Evolutionary conservation across 177 flowering plant genomes (phyloP), one percentile per base, ranked within the genome.

Genomic region (Vitis hybrid): DNA sequence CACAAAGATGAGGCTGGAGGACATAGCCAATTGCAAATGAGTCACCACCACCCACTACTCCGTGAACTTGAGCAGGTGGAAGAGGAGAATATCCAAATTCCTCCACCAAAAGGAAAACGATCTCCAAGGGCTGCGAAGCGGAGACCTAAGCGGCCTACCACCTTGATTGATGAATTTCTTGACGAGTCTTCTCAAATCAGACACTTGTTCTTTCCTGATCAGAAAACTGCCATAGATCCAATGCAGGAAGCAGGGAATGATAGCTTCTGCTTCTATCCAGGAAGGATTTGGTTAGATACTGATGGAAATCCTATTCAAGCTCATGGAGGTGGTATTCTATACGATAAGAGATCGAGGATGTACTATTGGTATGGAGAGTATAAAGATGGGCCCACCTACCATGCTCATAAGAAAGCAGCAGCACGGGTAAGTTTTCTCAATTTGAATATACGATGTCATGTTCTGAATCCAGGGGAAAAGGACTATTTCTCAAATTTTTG

Each of bases 281-380:
- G 94, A 55, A 89, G 85, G 77, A 85, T 88, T 50, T 95, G 99
- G 99, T 77, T 95, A 76, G 99, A 95, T 70, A 93, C 97, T 14
- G 97, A 91, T 51, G 97, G 98, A 65, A 85, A 87, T 74, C 92
- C 91, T 30, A 95, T 93, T 79, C 99, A 96, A 78, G 98, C 98
- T 58, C 99, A 96, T 79, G 99, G 99, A 62, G 99, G 99, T 48
- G 99, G 99, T 35, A 82, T 96, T 72, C 59, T 96, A 49, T 86
- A 87, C 76, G 97, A 84, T 72, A 76, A 84, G 70, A 85, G 72
- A 60, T 80, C 82, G 2, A 76, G 73, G 60, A 91, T 81, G 11
- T 96, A 89, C 79, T 96, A 89, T 73, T 96, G 99, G 99, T 96
- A 94, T 79, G 99, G 99, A 60, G 99, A 96, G 76, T 92, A 89